Evolutionary conservation across 225 moss, liverwort and hornwort genomes (phyloP).

Genomic region (Neckera pumila): DNA sequence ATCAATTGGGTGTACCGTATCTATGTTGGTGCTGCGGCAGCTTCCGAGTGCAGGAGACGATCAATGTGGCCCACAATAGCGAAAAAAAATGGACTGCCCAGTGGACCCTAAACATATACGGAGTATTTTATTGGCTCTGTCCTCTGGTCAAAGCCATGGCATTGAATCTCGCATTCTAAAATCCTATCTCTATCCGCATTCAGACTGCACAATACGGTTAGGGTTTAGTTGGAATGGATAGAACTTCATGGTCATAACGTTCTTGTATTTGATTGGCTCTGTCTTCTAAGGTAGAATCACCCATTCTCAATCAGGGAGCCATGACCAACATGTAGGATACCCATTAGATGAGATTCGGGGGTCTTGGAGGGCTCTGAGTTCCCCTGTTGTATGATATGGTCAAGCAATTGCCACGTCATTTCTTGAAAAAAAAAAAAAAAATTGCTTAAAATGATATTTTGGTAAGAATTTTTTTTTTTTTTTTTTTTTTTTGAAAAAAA

Average conservation of each 20-base stretch:
- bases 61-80: background rate
- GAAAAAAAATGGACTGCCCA: background rate
- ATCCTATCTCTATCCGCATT: background rate
- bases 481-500: no score
- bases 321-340: no score
- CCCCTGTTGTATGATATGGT: no score
- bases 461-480: no score
- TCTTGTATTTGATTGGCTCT: background rate
- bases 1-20: background rate
- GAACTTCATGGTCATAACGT: no score
- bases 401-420: no score
- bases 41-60: background rate
- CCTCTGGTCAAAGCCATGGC: background rate
- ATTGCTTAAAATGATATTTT: no score
- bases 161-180: background rate
- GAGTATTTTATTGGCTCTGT: background rate
- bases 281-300: no score
- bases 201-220: fast-evolving
- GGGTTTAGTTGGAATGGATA: background rate
- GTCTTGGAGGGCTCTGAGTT: no score
- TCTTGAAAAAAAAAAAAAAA: no score
- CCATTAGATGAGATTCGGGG: no score
- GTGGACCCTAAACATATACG: background rate
- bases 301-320: no score
- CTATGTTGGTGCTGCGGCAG: background rate